phyloP scores from a whole-genome alignment of 163 green algal species.

The Chlorella variabilis region DNA sequence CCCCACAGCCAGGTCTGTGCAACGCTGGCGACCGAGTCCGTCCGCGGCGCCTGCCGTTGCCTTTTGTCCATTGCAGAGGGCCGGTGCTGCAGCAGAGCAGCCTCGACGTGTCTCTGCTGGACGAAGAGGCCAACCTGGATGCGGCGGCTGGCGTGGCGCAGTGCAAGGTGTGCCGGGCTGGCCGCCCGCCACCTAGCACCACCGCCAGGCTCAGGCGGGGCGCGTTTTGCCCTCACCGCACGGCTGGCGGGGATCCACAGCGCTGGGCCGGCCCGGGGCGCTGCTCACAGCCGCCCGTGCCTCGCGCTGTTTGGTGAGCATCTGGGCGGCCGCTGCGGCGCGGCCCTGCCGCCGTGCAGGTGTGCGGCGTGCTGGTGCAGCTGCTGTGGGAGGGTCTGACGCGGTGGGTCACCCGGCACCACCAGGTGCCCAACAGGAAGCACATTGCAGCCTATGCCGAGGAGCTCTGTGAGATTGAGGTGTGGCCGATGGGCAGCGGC shows the following conservation, averaged over 20 bases:
- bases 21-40: no score
- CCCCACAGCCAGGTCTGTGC: neutral
- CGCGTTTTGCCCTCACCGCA: no score
- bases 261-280: no score
- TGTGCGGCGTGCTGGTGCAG: slow-evolving; percentile 24
- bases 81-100: neutral
- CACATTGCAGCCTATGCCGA: slow-evolving; percentile 22
- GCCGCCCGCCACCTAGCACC: no score
- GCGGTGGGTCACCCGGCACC: neutral
- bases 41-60: neutral
- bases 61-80: neutral
- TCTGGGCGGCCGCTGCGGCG: neutral
- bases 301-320: no score
- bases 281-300: no score
- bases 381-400: slow-evolving; percentile 31
- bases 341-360: neutral
- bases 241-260: no score
- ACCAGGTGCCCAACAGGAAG: slow-evolving; percentile 24
- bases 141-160: slow-evolving; percentile 23
- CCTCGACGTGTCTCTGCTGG: slow-evolving; percentile 24
- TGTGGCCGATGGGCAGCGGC: neutral
- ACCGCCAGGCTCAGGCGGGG: no score
- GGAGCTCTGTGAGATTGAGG: slow-evolving; percentile 35
- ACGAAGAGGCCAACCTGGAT: slow-evolving; percentile 8
- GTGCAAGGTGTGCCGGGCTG: slow-evolving; percentile 21